Evolutionary conservation across 768 basidiomycete genomes (phyloP).

Genomic region (Fomitopsis serialis): DNA sequence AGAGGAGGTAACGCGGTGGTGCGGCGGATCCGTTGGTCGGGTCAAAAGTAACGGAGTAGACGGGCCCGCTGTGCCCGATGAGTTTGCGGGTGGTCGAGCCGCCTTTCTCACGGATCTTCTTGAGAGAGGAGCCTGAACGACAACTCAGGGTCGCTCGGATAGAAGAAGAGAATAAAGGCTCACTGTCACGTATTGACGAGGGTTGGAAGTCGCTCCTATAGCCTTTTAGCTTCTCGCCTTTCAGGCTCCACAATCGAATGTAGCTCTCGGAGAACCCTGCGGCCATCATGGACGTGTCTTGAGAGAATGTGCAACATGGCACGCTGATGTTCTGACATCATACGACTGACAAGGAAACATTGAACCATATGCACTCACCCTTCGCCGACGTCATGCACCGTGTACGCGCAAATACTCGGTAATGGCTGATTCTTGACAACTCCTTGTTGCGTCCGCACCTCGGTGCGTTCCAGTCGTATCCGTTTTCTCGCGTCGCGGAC

Average conservation of each 20-base stretch:
- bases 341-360: neutral
- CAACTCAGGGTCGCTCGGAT: neutral
- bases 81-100: conserved; percentile 88
- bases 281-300: conserved; percentile 88
- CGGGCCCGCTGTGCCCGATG: conserved; percentile 94
- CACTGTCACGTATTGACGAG: conserved; percentile 65
- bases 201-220: conserved; percentile 70
- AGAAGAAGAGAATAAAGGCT: conserved; percentile 19
- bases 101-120: conserved; percentile 72
- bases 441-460: conserved; percentile 31
- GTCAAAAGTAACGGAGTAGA: conserved; percentile 93
- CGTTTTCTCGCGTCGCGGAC: conserved; percentile 89
- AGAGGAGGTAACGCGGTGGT: conserved; percentile 84
- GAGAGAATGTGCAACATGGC: conserved; percentile 84
- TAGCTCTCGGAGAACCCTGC: conserved; percentile 95
- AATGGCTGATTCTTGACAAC: conserved; percentile 58
- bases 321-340: conserved; percentile 40
- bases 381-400: conserved; percentile 91
- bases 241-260: conserved; percentile 90
- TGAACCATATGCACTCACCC: conserved; percentile 55
- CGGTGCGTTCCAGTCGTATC: conserved; percentile 75
- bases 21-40: conserved; percentile 82
- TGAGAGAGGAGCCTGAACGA: conserved; percentile 49
- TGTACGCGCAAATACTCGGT: conserved; percentile 94
- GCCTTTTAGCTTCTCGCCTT: conserved; percentile 82